Conservation (phyloP, 2,329 filamentous ascomycete species). For the Trichoderma sp. region DNA sequence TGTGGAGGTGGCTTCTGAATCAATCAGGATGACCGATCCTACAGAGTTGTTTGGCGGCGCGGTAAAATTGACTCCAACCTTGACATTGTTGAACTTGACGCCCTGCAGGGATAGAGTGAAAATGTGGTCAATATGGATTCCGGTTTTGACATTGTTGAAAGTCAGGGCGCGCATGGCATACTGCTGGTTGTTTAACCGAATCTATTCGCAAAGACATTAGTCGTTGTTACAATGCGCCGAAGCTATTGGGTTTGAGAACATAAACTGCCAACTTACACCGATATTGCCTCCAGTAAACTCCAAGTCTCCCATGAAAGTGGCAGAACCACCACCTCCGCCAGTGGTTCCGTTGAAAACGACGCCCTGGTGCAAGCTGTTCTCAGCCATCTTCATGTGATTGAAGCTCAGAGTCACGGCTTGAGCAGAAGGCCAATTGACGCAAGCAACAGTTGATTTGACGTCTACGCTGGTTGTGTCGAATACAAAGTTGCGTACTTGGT, state of each 20-base stretch:
- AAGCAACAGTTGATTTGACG: conserved; percentile 20
- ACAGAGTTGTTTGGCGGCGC: conserved; percentile 24
- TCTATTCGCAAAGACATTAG: neutral
- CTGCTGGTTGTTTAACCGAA: conserved; percentile 26
- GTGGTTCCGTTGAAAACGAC: conserved; percentile 26
- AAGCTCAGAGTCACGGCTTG: conserved; percentile 26
- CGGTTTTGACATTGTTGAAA: conserved; percentile 26
- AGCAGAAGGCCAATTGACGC: conserved; percentile 27
- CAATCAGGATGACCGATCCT: conserved; percentile 25
- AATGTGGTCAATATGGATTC: conserved; percentile 24
- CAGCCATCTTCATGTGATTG: conserved; percentile 24
- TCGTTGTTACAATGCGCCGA: neutral
- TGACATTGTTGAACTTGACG: conserved; percentile 24
- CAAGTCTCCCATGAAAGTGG: conserved; percentile 26
- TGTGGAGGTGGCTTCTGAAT: conserved; percentile 24
- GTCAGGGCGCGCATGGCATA: conserved; percentile 25
- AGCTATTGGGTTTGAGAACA: neutral
- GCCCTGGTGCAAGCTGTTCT: conserved; percentile 24
- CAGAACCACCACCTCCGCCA: conserved; percentile 25
- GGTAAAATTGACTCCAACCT: conserved; percentile 25
- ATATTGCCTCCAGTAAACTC: conserved; percentile 22
- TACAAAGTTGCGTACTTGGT: conserved; percentile 26
- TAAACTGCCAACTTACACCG: conserved; percentile 5
- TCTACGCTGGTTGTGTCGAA: conserved; percentile 24
- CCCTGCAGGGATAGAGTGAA: conserved; percentile 27